phyloP scores from a whole-genome alignment of 768 basidiomycete genomes.

The Tulasnella calospora region DNA sequence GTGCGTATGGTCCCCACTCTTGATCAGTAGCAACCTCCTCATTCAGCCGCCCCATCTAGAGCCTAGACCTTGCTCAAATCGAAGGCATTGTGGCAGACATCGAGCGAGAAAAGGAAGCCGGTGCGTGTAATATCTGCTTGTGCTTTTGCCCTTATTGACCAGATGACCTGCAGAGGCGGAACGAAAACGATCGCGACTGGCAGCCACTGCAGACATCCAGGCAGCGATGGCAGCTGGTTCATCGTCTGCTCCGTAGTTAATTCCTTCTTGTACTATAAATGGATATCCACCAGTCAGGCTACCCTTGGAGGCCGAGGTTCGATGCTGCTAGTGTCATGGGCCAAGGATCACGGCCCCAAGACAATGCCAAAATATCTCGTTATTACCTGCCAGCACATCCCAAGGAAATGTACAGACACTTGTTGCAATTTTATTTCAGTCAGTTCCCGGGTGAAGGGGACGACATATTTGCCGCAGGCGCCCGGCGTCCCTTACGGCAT shows the following conservation, averaged over 20 bases:
- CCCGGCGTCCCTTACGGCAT: not conserved
- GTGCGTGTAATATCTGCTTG: constrained; percentile 37
- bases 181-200: constrained; percentile 82
- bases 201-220: constrained; percentile 86
- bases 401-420: not conserved
- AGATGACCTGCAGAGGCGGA: constrained; percentile 70
- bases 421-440: not conserved
- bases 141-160: not conserved
- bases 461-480: constrained; percentile 4
- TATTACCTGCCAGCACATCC: no score
- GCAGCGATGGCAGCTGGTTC: constrained; percentile 62
- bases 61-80: constrained; percentile 79
- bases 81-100: constrained; percentile 89
- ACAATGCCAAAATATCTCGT: no score
- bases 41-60: constrained; percentile 46
- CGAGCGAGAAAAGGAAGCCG: constrained; percentile 95
- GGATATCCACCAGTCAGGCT: not conserved
- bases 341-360: not conserved
- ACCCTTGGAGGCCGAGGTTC: not conserved
- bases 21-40: not conserved
- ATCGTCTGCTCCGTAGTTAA: constrained; percentile 1
- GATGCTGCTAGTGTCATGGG: not conserved
- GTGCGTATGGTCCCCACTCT: constrained; percentile 44
- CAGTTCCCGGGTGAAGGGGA: not conserved
- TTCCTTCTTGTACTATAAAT: not conserved